phyloP scores from a whole-genome alignment of 2,329 filamentous ascomycete species.

The Colletotrichum lindemuthianum region DNA sequence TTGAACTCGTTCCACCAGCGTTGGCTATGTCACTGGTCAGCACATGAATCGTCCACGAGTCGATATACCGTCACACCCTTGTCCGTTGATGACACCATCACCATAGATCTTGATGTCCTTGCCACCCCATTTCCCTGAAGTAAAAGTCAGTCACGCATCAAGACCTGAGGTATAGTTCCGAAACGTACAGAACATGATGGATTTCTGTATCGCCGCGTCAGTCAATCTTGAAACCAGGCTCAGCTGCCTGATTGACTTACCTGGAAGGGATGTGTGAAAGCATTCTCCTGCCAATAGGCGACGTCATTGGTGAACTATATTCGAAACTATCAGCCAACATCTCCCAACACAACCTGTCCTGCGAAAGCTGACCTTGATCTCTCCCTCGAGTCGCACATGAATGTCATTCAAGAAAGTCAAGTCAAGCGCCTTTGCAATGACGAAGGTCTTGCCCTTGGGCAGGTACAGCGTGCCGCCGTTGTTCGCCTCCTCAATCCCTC shows the following conservation, averaged over 20 bases:
- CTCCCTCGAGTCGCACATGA: constrained; percentile 67
- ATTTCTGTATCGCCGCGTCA: constrained; percentile 45
- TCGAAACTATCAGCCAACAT: neutral
- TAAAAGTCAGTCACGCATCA: neutral
- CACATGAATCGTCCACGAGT: neutral
- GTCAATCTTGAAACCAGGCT: neutral
- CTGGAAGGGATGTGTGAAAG: constrained; percentile 54
- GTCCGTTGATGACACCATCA: constrained; percentile 65
- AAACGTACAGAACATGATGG: constrained; percentile 60
- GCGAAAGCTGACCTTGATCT: constrained; percentile 47
- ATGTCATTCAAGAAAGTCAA: constrained; percentile 67
- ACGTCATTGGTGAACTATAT: constrained; percentile 54
- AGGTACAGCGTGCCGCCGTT: constrained; percentile 67
- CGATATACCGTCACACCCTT: constrained; percentile 45
- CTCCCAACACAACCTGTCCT: neutral
- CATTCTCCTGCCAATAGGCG: constrained; percentile 54
- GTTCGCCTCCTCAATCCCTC: constrained; percentile 65
- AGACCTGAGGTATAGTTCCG: too few species aligned
- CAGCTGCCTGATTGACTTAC: neutral
- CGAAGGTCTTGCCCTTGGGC: constrained; percentile 62
- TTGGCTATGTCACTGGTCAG: constrained; percentile 40
- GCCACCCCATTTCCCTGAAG: constrained; percentile 68
- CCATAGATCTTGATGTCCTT: constrained; percentile 70
- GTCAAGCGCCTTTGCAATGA: constrained; percentile 69
- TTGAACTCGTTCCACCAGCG: constrained; percentile 56